phyloP scores from a whole-genome alignment of 352 stramenopile genomes.

The Pythium apleroticum region DNA sequence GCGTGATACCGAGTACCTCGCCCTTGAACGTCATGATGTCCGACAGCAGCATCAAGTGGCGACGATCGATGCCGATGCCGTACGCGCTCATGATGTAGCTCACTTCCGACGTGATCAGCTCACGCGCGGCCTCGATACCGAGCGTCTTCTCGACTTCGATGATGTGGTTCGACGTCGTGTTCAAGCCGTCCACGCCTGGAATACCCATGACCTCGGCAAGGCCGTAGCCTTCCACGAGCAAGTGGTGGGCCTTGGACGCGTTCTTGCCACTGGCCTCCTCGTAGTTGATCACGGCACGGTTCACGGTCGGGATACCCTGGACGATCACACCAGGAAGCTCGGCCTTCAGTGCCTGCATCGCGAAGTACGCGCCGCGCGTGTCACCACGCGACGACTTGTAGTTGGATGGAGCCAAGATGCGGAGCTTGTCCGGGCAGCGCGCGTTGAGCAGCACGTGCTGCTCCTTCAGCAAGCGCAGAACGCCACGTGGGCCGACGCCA shows the following conservation, averaged over 20 bases:
- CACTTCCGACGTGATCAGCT: constrained; percentile 97
- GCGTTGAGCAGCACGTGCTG: constrained; percentile 85
- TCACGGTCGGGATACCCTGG: constrained; percentile 97
- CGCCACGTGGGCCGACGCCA: constrained; percentile 63
- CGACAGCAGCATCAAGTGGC: constrained; percentile 98
- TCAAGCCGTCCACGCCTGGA: constrained; percentile 94
- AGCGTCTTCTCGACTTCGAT: constrained; percentile 96
- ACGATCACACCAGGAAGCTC: constrained; percentile 97
- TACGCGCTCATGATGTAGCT: constrained; percentile 99
- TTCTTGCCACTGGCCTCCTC: constrained; percentile 81
- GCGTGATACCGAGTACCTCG: constrained; percentile 88
- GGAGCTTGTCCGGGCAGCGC: constrained; percentile 80
- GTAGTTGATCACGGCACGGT: constrained; percentile 98
- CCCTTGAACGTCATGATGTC: constrained; percentile 99
- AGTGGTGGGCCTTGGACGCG: constrained; percentile 87
- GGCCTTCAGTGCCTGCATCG: constrained; percentile 95
- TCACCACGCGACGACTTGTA: constrained; percentile 86
- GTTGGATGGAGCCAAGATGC: constrained; percentile 76
- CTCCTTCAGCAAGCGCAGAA: constrained; percentile 78
- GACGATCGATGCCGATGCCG: constrained; percentile 98
- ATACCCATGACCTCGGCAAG: constrained; percentile 98
- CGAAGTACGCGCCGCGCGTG: constrained; percentile 88
- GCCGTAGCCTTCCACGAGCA: constrained; percentile 99
- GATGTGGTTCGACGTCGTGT: constrained; percentile 99
- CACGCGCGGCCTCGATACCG: constrained; percentile 98